A percentile compares a stretch with the other conserved stretches of the same genome.
Evolutionary conservation across 2,329 filamentous ascomycete species (phyloP).

Genomic region (Acephala macrosclerotiorum): DNA sequence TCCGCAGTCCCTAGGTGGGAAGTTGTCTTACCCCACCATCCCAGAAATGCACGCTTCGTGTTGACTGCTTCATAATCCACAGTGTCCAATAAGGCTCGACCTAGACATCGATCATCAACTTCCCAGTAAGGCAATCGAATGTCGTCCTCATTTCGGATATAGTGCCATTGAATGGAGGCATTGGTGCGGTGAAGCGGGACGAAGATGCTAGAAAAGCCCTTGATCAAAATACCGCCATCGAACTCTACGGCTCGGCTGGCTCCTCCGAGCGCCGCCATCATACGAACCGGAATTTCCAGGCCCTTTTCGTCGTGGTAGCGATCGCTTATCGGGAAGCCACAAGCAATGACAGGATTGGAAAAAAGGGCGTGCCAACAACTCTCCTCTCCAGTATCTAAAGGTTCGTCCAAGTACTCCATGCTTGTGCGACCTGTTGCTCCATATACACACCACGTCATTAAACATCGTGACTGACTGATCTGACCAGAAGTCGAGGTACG

Average conservation of each 20-base stretch:
- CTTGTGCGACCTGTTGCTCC: not conserved
- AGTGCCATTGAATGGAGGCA: slow-evolving; percentile 16
- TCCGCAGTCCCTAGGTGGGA: not conserved
- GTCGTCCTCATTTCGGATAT: not conserved
- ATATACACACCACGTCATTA: not conserved
- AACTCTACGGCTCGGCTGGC: not conserved
- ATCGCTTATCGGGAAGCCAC: not conserved
- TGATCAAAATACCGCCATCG: slow-evolving; percentile 5
- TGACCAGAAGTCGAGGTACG: not conserved
- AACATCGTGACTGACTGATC: not conserved
- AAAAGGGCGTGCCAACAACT: slow-evolving; percentile 9
- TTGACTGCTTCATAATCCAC: not conserved
- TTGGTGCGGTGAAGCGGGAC: not conserved
- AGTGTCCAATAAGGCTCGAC: not conserved
- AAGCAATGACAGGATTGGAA: slow-evolving; percentile 1
- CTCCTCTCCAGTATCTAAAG: not conserved
- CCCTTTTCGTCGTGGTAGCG: not conserved
- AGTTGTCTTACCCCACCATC: not conserved
- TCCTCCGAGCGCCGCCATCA: slow-evolving; percentile 8
- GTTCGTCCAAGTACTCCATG: not conserved
- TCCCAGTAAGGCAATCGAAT: not conserved
- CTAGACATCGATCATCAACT: not conserved
- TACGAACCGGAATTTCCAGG: slow-evolving; percentile 5
- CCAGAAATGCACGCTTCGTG: not conserved
- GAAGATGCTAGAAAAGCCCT: slow-evolving; percentile 3